Evolutionary conservation across 345 rosid species (phyloP).

Genomic region (Arabidopsis suecica): DNA sequence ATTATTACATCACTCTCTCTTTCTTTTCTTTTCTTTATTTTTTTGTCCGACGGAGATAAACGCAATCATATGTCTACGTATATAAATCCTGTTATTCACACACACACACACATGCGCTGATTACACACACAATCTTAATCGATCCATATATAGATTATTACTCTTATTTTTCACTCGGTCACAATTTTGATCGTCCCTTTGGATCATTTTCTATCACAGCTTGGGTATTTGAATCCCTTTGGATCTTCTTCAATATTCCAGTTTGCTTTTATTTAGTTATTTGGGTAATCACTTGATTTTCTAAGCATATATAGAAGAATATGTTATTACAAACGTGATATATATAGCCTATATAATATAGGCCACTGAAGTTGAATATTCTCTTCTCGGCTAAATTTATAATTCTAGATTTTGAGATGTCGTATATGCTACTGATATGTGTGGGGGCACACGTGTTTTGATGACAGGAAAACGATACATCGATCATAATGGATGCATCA

Average conservation of each 20-base stretch:
- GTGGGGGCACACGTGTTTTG: neutral
- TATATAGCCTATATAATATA: no score
- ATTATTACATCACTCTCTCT: constrained; percentile 27
- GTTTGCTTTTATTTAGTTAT: neutral
- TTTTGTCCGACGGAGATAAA: constrained; percentile 9
- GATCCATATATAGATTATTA: neutral
- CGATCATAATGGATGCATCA: constrained; percentile 84
- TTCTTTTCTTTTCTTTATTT: constrained; percentile 21
- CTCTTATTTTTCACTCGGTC: neutral
- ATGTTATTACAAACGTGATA: constrained; percentile 11
- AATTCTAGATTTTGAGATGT: neutral
- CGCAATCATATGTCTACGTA: constrained; percentile 3
- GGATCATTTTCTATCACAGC: neutral
- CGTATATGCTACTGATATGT: constrained; percentile 28
- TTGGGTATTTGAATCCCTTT: constrained; percentile 15
- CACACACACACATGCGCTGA: constrained; percentile 16
- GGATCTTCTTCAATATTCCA: constrained; percentile 12
- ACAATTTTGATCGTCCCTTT: constrained; percentile 4
- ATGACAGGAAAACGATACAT: constrained; percentile 64
- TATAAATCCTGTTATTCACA: constrained; percentile 2
- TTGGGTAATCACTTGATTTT: constrained; percentile 12
- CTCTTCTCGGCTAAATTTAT: neutral
- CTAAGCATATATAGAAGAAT: neutral
- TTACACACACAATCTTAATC: neutral
- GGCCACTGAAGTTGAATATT: neutral